Base-by-base conservation (phyloP, 2,329 filamentous ascomycete genomes). In the Aspergillus melleus region DNA sequence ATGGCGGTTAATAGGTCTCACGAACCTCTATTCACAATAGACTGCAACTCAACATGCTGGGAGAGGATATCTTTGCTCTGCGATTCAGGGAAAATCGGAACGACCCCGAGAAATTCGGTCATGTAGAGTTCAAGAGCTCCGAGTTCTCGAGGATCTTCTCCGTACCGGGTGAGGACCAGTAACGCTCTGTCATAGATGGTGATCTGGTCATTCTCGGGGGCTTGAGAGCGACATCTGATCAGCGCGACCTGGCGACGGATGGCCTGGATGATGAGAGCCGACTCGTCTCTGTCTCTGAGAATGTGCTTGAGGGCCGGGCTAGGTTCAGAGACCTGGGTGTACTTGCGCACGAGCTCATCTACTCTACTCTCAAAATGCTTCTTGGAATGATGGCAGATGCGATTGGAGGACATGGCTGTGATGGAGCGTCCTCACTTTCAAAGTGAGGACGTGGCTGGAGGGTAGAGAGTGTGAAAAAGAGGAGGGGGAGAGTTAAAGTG, bases 141-240 rank as follows among this genome's bases (percentile, higher is more conserved):
- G 12, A 69, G 55, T 12, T 72, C 67, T 39, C 67, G 63, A 24
- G 73, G 59, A 9, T 71, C 63, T 6, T 68, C 66, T 36, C 73
- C 76, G 32, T 74, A 67, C 2, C 67, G 61, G 12, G 72, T 75
- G 32, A 79, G 64, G 9, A 66, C 58, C 47, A 79, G 54, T 19
- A 80, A 61, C n/a, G 73, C 71, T 57, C 70, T 74, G 64, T 80
- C 78, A 32, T 74, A 79, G 61, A 79, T 62, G 1, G 74, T 79
- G 58, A 79, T 62, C 55, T 79, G 70, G 6, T 68, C 70, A 47
- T 76, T 72, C 32, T 74, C 67, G 20, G 74, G 64, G 4, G 66
- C 63, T 55, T 72, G 69, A 2, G 74, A 74, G 51, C 77, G 77
- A 26, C 68, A 67, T 49, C 69, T 70, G 60, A 78, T 67, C 26